Evolutionary conservation across 306 rosid genomes (phyloP), one percentile per base, ranked within the genome.

Genomic region (Malus fusca): DNA sequence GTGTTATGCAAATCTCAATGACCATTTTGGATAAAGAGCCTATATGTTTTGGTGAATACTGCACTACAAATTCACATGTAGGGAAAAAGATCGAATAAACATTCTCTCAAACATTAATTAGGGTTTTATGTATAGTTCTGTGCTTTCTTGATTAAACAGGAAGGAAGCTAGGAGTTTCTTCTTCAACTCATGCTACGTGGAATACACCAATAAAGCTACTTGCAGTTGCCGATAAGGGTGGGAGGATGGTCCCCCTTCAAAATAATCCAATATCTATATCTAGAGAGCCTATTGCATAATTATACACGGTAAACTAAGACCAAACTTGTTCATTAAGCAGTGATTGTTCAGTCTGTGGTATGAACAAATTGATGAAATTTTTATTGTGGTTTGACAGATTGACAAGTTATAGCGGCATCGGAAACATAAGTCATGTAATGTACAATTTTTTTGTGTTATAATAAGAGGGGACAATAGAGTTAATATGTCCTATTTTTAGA

Each of bases 201-300:
- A 85, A 67, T 73, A 78, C 77, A 70, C 74, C 59, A 59, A 74
- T 77, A 82, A 84, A 88, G 85, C 71, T 78, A 83, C 62, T 77
- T 74, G 55, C 28, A 66, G 67, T 35, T 66, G 66, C 74, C 66
- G 72, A 58, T 69, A 79, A 75, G 68, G 66, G 25, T 46, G 48
- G 15, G 66, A 26, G 35, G 35, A 18, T 64, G 68, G 68, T 64
- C 68, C 68, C 68, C 68, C 25, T 64, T 31, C 11, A 64, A 64
- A 64, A 64, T 64, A 64, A 64, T 17, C 40, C 44, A 62, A 62
- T 7, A 7, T 6, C 66, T 28, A 28, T 12, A 28, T 23, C 68
- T 18, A 64, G 68, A 3, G 1, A 64, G 11, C 17, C n/a, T 64
- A 60, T 12, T 25, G 66, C 30, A 25, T 25, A 60, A 4, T 25